These are phyloP conservation scores for Musa beccarii DNA, from an alignment of 176 grass and related monocot genomes.

Conservation along the genomic window DNA sequence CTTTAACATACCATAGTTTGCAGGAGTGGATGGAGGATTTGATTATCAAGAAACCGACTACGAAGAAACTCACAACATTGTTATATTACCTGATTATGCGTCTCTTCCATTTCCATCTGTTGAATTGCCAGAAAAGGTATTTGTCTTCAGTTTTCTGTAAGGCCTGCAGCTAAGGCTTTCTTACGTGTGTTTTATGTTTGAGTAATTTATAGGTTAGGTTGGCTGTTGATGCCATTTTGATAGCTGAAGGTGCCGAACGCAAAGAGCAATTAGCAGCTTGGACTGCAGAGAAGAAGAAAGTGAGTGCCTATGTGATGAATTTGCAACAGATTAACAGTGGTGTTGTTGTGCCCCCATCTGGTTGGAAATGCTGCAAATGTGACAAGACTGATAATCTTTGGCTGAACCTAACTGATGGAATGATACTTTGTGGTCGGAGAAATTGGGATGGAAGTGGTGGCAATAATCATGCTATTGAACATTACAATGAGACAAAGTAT, in stretches of 20 bases:
- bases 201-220: slow-evolving; percentile 65
- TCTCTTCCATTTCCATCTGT: slow-evolving; percentile 88
- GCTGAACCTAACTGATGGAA: slow-evolving; percentile 97
- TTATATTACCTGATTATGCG: slow-evolving; percentile 73
- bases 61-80: slow-evolving; percentile 57
- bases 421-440: slow-evolving; percentile 66
- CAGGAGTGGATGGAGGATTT: slow-evolving; percentile 92
- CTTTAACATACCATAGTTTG: slow-evolving; percentile 7
- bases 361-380: slow-evolving; percentile 95
- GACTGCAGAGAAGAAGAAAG: slow-evolving; percentile 76
- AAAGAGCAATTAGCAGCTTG: slow-evolving; percentile 84
- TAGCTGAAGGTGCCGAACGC: slow-evolving; percentile 69
- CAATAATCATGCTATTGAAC: slow-evolving; percentile 90
- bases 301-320: slow-evolving; percentile 67
- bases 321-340: slow-evolving; percentile 81
- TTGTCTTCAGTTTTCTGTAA: neutral
- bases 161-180: slow-evolving; percentile 7
- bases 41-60: slow-evolving; percentile 82
- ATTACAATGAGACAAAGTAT: slow-evolving; percentile 79
- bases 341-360: slow-evolving; percentile 69
- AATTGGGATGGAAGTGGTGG: slow-evolving; percentile 92
- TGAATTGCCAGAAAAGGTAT: slow-evolving; percentile 95
- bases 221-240: slow-evolving; percentile 72
- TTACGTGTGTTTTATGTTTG: slow-evolving; percentile 2
- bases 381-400: slow-evolving; percentile 97